Evolutionary conservation across 129 eudicot species (phyloP).

Genomic region (Oenanthe sinensis): DNA sequence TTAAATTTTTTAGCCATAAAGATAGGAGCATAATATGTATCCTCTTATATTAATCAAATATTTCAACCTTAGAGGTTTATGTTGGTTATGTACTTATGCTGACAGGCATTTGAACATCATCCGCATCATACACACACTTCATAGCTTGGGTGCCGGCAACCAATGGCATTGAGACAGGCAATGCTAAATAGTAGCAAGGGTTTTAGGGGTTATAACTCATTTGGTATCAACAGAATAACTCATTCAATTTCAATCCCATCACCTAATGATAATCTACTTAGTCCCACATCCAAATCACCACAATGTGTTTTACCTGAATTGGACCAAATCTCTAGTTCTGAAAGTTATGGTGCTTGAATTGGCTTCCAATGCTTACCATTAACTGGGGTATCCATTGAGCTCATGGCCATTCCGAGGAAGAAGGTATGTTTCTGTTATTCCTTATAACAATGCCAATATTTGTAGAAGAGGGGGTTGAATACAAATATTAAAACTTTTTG

Average conservation of each 20-base stretch:
- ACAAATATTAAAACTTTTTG: too few relatives aligned
- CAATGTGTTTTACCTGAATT: slow-evolving; percentile 27
- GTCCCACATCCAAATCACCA: slow-evolving; percentile 8
- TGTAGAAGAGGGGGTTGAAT: too few relatives aligned
- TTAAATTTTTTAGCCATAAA: background rate
- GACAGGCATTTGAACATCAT: background rate
- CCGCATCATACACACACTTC: background rate
- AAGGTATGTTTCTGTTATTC: slow-evolving; percentile 17
- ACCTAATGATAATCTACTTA: background rate
- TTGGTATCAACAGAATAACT: slow-evolving; percentile 9
- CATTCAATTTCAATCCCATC: background rate
- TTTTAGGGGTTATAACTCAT: background rate
- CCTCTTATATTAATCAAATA: background rate
- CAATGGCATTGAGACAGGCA: slow-evolving; percentile 24
- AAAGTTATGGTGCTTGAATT: background rate
- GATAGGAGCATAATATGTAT: background rate
- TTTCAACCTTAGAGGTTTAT: background rate
- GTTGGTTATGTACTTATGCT: background rate
- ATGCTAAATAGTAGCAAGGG: slow-evolving; percentile 12
- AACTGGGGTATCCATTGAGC: slow-evolving; percentile 35
- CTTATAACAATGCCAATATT: too few relatives aligned
- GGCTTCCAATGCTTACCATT: slow-evolving; percentile 14
- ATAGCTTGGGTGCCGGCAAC: background rate
- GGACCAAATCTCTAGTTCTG: background rate
- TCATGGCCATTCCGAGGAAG: slow-evolving; percentile 57